These are phyloP conservation scores for Cyclocybe aegerita DNA, from an alignment of 768 basidiomycete genomes.

Conservation along the genomic window DNA sequence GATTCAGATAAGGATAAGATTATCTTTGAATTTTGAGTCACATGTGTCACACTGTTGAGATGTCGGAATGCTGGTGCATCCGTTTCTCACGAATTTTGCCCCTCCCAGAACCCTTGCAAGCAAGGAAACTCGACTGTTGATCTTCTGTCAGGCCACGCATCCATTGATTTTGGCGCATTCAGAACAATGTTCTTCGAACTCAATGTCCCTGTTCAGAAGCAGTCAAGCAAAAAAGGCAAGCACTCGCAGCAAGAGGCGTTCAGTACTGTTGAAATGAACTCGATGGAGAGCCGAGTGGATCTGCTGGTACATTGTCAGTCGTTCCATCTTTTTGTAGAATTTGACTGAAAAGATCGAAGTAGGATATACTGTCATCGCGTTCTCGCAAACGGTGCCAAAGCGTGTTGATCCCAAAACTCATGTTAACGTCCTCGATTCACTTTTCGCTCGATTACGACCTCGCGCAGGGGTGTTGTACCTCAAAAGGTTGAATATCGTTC, in stretches of 20 bases:
- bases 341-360: constrained; percentile 44
- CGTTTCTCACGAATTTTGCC: no score
- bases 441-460: constrained; percentile 60
- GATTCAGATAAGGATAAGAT: no score
- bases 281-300: constrained; percentile 65
- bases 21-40: no score
- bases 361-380: constrained; percentile 81
- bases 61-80: no score
- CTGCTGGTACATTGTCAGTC: constrained; percentile 70
- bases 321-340: neutral
- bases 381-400: constrained; percentile 72
- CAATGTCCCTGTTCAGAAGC: constrained; percentile 52
- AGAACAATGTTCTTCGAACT: constrained; percentile 66
- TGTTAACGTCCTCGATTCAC: constrained; percentile 56
- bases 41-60: no score
- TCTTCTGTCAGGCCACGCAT: no score
- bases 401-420: constrained; percentile 73
- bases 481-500: constrained; percentile 75
- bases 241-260: constrained; percentile 37
- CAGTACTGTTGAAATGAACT: constrained; percentile 55
- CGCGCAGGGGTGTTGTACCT: constrained; percentile 64
- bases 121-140: no score
- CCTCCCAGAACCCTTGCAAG: no score
- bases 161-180: no score
- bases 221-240: constrained; percentile 55